Conservation (phyloP, 2,329 filamentous ascomycete genomes). For the Ophiocordyceps camponoti-leonardi region DNA sequence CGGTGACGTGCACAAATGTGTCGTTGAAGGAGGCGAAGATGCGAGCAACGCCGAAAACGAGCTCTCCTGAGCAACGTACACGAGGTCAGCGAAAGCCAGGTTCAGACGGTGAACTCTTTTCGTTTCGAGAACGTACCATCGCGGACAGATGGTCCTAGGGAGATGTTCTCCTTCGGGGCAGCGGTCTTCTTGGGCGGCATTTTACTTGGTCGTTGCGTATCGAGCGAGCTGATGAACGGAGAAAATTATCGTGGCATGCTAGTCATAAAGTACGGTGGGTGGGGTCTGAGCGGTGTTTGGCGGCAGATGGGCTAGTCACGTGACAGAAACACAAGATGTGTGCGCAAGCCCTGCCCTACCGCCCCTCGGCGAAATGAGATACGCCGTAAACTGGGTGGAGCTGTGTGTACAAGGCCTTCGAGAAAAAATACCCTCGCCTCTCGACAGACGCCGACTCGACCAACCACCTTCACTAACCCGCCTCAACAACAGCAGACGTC, state of each 20-base stretch:
- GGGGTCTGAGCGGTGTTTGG: slow-evolving; percentile 16
- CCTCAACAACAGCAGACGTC: slow-evolving; percentile 18
- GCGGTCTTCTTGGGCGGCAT: slow-evolving; percentile 81
- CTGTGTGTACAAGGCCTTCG: background rate
- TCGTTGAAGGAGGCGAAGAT: slow-evolving; percentile 92
- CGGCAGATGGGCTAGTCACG: slow-evolving; percentile 12
- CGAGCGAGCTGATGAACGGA: slow-evolving; percentile 13
- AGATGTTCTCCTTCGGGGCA: slow-evolving; percentile 92
- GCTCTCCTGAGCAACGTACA: slow-evolving; percentile 49
- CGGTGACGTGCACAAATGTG: slow-evolving; percentile 96
- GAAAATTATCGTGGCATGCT: slow-evolving; percentile 10
- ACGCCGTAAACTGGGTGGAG: background rate
- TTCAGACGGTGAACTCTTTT: background rate
- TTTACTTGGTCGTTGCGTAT: slow-evolving; percentile 19
- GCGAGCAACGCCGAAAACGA: slow-evolving; percentile 94
- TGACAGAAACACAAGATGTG: slow-evolving; percentile 4
- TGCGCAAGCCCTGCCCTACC: slow-evolving; percentile 18
- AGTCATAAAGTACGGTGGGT: slow-evolving; percentile 10
- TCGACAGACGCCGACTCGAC: slow-evolving; percentile 11
- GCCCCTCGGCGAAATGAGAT: background rate
- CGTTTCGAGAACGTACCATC: slow-evolving; percentile 50
- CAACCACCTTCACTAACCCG: slow-evolving; percentile 16
- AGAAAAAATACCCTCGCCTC: slow-evolving; percentile 3
- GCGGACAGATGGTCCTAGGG: slow-evolving; percentile 87
- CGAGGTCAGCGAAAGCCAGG: background rate